A percentile compares a stretch with the other conserved stretches of the same genome.
phyloP scores from a whole-genome alignment of 257 asterid genomes.

The Rauvolfia tetraphylla region DNA sequence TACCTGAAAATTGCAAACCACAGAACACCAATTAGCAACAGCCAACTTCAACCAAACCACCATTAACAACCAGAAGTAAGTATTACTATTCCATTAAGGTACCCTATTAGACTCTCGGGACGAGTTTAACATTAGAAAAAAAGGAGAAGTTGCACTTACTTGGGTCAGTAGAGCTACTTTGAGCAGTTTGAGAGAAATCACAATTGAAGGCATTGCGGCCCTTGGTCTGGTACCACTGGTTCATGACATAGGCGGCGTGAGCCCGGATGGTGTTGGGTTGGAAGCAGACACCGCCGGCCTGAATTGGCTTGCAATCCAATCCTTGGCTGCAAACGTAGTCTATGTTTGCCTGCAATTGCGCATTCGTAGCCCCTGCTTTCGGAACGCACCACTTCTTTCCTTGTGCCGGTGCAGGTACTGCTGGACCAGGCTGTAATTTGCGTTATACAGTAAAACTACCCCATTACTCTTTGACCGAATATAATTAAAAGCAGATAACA shows the following conservation, averaged over 20 bases:
- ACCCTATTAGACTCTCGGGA: no score
- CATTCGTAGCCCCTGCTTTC: conserved; percentile 37
- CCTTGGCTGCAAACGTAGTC: conserved; percentile 63
- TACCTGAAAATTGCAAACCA: conserved; percentile 37
- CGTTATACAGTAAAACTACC: neutral
- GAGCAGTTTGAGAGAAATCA: conserved; percentile 51
- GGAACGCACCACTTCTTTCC: conserved; percentile 71
- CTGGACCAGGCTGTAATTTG: conserved; percentile 12
- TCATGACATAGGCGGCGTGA: conserved; percentile 70
- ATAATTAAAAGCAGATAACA: no score
- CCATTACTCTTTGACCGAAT: neutral
- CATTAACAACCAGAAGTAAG: no score
- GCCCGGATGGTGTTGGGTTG: conserved; percentile 41
- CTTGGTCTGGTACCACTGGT: conserved; percentile 52
- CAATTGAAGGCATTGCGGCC: conserved; percentile 59
- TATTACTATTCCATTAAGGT: no score
- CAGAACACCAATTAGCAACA: neutral
- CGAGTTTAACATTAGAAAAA: no score
- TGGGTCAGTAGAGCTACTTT: conserved; percentile 41
- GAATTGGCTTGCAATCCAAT: conserved; percentile 29
- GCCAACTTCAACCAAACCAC: neutral
- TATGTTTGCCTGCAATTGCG: conserved; percentile 49
- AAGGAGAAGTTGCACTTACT: no score
- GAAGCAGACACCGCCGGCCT: conserved; percentile 62
- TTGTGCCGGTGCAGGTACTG: conserved; percentile 26